Percentiles rank a stretch among this genome's conserved stretches.
Conservation (phyloP, 192 early-diverging fungal species). For the Backusella australiensis region DNA sequence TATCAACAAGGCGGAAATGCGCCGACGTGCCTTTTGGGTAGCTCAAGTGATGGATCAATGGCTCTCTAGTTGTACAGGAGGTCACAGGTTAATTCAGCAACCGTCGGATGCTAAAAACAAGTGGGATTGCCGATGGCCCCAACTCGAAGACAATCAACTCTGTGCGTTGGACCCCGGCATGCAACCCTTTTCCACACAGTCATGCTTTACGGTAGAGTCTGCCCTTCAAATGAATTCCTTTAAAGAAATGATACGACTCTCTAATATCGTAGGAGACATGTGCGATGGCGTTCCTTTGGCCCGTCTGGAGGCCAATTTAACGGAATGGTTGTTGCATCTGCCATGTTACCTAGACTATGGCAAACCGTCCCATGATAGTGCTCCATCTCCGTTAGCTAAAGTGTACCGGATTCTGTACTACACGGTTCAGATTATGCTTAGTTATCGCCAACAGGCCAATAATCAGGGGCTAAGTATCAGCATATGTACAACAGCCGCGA, state of each 20-base stretch:
- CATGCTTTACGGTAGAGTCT: not conserved
- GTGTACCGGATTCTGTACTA: slow-evolving; percentile 37
- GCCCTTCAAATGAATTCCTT: slow-evolving; percentile 25
- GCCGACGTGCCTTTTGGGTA: slow-evolving; percentile 32
- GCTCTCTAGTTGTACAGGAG: slow-evolving; percentile 13
- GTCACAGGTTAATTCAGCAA: slow-evolving; percentile 3
- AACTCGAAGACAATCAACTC: slow-evolving; percentile 33
- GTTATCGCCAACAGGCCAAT: not conserved
- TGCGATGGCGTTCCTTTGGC: slow-evolving; percentile 2
- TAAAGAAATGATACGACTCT: slow-evolving; percentile 27
- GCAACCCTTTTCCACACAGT: not conserved
- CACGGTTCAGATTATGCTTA: slow-evolving; percentile 34
- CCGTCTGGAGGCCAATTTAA: slow-evolving; percentile 17
- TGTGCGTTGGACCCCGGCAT: slow-evolving; percentile 3
- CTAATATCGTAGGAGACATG: slow-evolving; percentile 25
- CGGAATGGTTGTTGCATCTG: slow-evolving; percentile 31
- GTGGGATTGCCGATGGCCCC: slow-evolving; percentile 29
- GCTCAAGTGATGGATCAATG: slow-evolving; percentile 33
- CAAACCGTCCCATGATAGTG: slow-evolving; percentile 13
- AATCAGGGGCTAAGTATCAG: slow-evolving; percentile 9
- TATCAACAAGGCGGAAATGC: slow-evolving; percentile 23
- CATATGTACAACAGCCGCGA: slow-evolving; percentile 22
- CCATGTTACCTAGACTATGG: slow-evolving; percentile 32
- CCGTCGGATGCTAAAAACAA: not conserved
- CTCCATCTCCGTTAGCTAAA: slow-evolving; percentile 13